Evolutionary conservation across 2,329 filamentous ascomycete species (phyloP), one percentile per base, ranked within the genome.

Genomic region (Sphaerulina vaccinii): DNA sequence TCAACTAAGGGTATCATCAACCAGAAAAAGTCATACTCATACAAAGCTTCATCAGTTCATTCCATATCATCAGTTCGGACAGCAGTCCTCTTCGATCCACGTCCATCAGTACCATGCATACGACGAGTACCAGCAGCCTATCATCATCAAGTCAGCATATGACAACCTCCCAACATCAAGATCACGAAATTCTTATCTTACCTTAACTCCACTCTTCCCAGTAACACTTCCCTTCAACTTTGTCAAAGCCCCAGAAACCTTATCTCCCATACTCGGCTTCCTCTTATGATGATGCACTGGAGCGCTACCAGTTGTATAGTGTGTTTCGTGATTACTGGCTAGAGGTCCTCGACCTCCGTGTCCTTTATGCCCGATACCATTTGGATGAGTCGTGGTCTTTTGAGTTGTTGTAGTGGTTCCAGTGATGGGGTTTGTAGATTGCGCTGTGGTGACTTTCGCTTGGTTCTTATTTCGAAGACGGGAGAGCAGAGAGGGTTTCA

Each of bases 211-310:
- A 2, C 87, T 85, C 35, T 83, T 77, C 41, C 81, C 71, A 1
- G 85, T 90, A 51, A 92, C 66, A 48, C 75, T 81, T 6, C 88
- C 88, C 70, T 83, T 84, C 57, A 92, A 70, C 74, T 81, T 88
- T 73, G 88, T 77, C 68, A 92, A 74, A 0, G 87, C 87, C 15
- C 88, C 88, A 43, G 80, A 84, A 61, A 92, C 79, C 72, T 91
- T 92, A 73, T 92, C 88, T 40, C 85, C 85, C 59, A 91, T 74
- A 33, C 45, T 81, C 2, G 82, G 78, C 63, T 84, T 82, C 64
- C 87, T 82, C 67, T 82, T 80, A 48, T 88, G 86, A 66, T 86
- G 84, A 55, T 82, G 79, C 13, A 21, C 23, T 44, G 78, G 64
- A 13, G 71, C 68, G 9, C 51, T 22, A 16, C 51, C 32, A 16